phyloP scores from a whole-genome alignment of 306 rosid species.

The Sindora glabra region DNA sequence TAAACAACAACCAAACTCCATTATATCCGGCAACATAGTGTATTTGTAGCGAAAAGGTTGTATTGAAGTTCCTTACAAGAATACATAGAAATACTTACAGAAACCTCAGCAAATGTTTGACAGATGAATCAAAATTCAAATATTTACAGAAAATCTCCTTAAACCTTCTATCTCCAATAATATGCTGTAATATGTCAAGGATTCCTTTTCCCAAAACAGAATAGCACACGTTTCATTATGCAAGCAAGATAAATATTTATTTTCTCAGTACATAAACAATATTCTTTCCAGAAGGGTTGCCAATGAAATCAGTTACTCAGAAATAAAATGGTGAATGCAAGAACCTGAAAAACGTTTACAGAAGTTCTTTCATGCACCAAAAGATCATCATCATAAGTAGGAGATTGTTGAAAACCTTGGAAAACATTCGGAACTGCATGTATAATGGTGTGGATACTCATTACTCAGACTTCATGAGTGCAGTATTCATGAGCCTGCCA shows the following conservation, averaged over 20 bases:
- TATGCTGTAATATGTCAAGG: constrained; percentile 69
- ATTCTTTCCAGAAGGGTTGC: not conserved
- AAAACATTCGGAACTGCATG: constrained; percentile 6
- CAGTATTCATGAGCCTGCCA: constrained; percentile 4
- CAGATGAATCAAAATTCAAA: constrained; percentile 47
- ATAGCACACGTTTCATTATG: constrained; percentile 1
- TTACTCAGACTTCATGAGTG: not conserved
- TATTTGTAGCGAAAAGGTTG: not conserved
- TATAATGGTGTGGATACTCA: not conserved
- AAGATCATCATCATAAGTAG: not conserved
- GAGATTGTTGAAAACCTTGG: not conserved
- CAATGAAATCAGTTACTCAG: not conserved
- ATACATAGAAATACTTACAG: constrained; percentile 51
- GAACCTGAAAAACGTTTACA: constrained; percentile 8
- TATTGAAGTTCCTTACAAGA: not conserved
- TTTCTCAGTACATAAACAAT: not conserved
- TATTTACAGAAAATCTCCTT: constrained; percentile 41
- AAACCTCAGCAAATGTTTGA: constrained; percentile 60
- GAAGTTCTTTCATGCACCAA: not conserved
- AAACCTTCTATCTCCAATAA: constrained; percentile 57
- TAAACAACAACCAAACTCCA: constrained; percentile 25
- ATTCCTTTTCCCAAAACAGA: constrained; percentile 16
- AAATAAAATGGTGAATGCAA: not conserved
- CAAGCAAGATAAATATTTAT: constrained; percentile 6
- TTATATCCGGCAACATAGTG: constrained; percentile 17